Evolutionary conservation across 805 yeast species (phyloP).

Genomic region (Tetrapisispora taiwanensis): DNA sequence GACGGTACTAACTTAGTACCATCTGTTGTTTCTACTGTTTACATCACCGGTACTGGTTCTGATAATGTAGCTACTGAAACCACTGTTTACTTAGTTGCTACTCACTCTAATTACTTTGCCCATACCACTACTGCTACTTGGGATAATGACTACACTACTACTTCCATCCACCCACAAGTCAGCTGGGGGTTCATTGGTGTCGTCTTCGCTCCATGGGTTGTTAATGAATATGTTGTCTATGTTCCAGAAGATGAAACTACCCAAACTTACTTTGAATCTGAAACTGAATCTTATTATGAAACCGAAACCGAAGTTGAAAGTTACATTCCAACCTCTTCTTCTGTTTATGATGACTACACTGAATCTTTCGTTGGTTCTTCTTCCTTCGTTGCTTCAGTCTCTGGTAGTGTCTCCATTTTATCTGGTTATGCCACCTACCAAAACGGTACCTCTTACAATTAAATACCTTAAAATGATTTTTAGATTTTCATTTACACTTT

Average conservation of each 20-base stretch:
- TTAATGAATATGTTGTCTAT: neutral
- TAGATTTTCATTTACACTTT: neutral
- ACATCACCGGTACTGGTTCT: neutral
- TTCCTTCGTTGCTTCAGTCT: neutral
- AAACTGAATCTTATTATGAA: neutral
- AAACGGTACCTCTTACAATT: neutral
- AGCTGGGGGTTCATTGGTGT: slow-evolving; percentile 2
- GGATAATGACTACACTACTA: slow-evolving; percentile 2
- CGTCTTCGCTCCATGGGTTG: slow-evolving; percentile 2
- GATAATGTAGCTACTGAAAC: neutral
- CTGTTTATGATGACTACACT: neutral
- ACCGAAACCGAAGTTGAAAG: neutral
- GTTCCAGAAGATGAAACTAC: neutral
- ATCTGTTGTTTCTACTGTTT: neutral
- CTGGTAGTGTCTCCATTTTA: slow-evolving; percentile 1
- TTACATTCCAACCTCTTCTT: too few species aligned
- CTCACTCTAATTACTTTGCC: neutral
- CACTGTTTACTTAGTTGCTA: slow-evolving; percentile 1
- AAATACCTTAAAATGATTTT: neutral
- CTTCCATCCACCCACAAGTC: neutral
- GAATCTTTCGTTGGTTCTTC: neutral
- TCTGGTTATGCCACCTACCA: slow-evolving; percentile 1
- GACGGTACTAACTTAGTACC: neutral
- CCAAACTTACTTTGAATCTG: neutral
- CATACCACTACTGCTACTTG: slow-evolving; percentile 1